Base-by-base conservation (phyloP, 139 green algal species). In the Chlamydomonas asymmetrica region DNA sequence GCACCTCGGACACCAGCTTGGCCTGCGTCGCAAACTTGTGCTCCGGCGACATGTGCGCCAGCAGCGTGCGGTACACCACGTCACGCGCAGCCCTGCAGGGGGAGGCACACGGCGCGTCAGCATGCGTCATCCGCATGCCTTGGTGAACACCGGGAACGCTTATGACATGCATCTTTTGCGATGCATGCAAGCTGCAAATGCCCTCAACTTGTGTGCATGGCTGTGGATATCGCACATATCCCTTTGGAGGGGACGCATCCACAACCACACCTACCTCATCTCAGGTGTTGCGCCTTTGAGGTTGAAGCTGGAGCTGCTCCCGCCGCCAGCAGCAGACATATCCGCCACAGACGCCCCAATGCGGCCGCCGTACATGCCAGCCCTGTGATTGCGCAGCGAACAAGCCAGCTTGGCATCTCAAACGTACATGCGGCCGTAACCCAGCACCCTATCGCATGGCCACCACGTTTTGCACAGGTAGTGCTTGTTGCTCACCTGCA, bases 31-130 rank as follows among this genome's bases (percentile, higher is more conserved):
- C 80, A 73, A 97, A 93, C 67, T 91, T 91, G 84, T 97, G 90
- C 85, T 97, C 92, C 7, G 89, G 86, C 16, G 80, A 63, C 93
- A 97, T 97, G 61, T 73, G 80, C n/a, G 52, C 40, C 62, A 97
- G 85, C 76, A 97, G 84, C 20, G 83, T 75, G 50, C 68, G 45
- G 76, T 91, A 91, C 18, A 89, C 81, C 20, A 75, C 70, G 81
- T 88, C 83, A 20, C 86, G 75, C 43, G 76, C 65, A 38, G 85
- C 71, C 57, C 85, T 87, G 76, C 29, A 34, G 40, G n/a, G n/a
- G n/a, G n/a, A n/a, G n/a, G n/a, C n/a, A n/a, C n/a, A n/a, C n/a
- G n/a, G n/a, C n/a, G n/a, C n/a, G n/a, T n/a, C n/a, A n/a, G n/a
- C n/a, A n/a, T n/a, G n/a, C n/a, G n/a, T n/a, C n/a, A n/a, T n/a